Evolutionary conservation across 805 yeast species (phyloP).

Genomic region (Brettanomyces nanus): DNA sequence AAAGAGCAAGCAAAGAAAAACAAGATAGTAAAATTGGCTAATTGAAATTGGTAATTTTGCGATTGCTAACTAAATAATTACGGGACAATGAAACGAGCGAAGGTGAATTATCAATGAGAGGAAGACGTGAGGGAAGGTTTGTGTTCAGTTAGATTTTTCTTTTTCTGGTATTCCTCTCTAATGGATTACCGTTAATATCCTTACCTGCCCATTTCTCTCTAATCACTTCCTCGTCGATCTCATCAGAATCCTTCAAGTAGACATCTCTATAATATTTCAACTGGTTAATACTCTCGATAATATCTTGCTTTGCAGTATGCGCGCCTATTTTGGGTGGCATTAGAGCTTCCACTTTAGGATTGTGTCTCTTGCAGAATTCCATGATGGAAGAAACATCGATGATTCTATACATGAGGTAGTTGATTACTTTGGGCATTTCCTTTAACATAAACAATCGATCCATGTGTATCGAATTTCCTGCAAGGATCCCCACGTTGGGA

Average conservation of each 20-base stretch:
- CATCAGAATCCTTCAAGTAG: conserved; percentile 36
- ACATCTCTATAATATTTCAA: conserved; percentile 67
- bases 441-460: conserved; percentile 77
- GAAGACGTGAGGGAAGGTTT: no score
- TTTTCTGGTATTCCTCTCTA: background rate
- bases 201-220: conserved; percentile 2
- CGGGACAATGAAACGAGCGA: no score
- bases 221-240: conserved; percentile 8
- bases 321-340: conserved; percentile 57
- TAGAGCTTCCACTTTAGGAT: conserved; percentile 46
- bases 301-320: conserved; percentile 88
- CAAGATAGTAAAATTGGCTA: no score
- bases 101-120: no score
- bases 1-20: no score
- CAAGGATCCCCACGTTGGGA: conserved; percentile 57
- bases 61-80: no score
- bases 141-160: background rate
- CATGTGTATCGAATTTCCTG: conserved; percentile 90
- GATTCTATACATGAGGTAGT: conserved; percentile 60
- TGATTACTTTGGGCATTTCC: conserved; percentile 73
- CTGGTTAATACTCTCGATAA: conserved; percentile 80
- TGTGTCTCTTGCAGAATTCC: conserved; percentile 76
- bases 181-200: conserved; percentile 4
- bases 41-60: no score
- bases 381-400: conserved; percentile 84